A percentile compares a stretch with the other conserved stretches of the same genome.
Evolutionary conservation across 2,329 filamentous ascomycete genomes (phyloP).

Genomic region (Colletotrichum sp.): DNA sequence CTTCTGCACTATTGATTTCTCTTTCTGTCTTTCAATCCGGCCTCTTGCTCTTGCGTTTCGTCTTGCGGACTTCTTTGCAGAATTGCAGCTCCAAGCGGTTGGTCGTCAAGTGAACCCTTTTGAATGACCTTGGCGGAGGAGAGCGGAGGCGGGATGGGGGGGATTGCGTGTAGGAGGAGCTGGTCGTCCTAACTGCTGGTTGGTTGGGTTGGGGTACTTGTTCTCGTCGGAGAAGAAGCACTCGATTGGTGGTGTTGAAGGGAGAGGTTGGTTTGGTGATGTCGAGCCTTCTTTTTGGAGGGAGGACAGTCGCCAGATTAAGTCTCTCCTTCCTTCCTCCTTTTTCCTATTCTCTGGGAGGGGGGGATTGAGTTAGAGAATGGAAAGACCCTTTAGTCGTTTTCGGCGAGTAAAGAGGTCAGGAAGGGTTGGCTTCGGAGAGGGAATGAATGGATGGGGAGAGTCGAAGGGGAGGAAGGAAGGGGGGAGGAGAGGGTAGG

Average conservation of each 20-base stretch:
- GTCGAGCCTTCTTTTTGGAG: slow-evolving; percentile 11
- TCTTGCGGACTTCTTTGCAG: neutral
- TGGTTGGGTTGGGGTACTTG: neutral
- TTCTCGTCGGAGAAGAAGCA: neutral
- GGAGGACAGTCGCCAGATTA: slow-evolving; percentile 28
- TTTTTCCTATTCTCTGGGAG: slow-evolving; percentile 23
- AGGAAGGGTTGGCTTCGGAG: slow-evolving; percentile 56
- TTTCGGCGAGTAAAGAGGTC: slow-evolving; percentile 36
- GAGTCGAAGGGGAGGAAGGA: slow-evolving; percentile 40
- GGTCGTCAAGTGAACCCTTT: slow-evolving; percentile 12
- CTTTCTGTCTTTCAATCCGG: slow-evolving; percentile 25
- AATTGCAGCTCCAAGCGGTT: slow-evolving; percentile 11
- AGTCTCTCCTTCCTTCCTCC: slow-evolving; percentile 24
- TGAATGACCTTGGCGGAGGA: slow-evolving; percentile 9
- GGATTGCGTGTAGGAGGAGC: neutral
- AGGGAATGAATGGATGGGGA: slow-evolving; percentile 60
- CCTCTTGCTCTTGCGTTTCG: slow-evolving; percentile 20
- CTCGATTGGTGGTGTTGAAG: neutral
- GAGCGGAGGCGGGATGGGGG: neutral
- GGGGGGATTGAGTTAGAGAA: slow-evolving; percentile 18
- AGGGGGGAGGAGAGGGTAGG: slow-evolving; percentile 38
- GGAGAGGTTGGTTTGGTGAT: slow-evolving; percentile 4
- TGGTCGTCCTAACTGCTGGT: neutral
- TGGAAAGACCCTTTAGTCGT: slow-evolving; percentile 23
- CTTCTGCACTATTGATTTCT: slow-evolving; percentile 31